A percentile compares a stretch with the other conserved stretches of the same genome.
These are phyloP conservation scores for Trichophyton mentagrophytes DNA, from an alignment of 2,329 filamentous ascomycete genomes.

Conservation along the genomic window DNA sequence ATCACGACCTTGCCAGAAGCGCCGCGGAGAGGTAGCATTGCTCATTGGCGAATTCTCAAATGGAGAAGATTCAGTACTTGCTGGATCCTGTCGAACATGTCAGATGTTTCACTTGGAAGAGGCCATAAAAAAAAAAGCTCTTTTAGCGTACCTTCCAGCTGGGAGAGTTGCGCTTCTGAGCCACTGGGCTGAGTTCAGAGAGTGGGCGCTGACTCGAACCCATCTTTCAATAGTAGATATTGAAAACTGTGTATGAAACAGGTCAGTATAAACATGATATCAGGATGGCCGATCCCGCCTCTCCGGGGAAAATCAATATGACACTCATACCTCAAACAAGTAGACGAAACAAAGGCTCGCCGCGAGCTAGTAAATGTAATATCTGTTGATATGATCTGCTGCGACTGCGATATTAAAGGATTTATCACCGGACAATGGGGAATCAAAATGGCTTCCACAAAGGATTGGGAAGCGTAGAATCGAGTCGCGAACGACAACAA, in stretches of 20 bases:
- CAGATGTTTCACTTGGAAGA: neutral
- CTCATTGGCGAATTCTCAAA: conserved; percentile 71
- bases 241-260: neutral
- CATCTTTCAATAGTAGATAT: conserved; percentile 37
- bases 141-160: conserved; percentile 53
- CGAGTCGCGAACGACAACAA: conserved; percentile 7
- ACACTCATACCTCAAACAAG: neutral
- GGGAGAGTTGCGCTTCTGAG: conserved; percentile 80
- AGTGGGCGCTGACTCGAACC: conserved; percentile 56
- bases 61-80: conserved; percentile 63
- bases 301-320: neutral
- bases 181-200: conserved; percentile 76
- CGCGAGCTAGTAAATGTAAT: neutral
- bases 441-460: neutral
- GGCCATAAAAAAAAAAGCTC: neutral
- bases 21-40: conserved; percentile 56
- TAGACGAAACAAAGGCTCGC: neutral
- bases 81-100: conserved; percentile 23
- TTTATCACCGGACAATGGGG: conserved; percentile 8
- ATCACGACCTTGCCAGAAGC: conserved; percentile 78
- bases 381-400: neutral
- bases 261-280: neutral
- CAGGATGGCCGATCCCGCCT: neutral
- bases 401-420: neutral
- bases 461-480: neutral